These are phyloP conservation scores for Emergomyces africanus DNA, from an alignment of 2,329 filamentous ascomycete genomes.

Conservation along the genomic window DNA sequence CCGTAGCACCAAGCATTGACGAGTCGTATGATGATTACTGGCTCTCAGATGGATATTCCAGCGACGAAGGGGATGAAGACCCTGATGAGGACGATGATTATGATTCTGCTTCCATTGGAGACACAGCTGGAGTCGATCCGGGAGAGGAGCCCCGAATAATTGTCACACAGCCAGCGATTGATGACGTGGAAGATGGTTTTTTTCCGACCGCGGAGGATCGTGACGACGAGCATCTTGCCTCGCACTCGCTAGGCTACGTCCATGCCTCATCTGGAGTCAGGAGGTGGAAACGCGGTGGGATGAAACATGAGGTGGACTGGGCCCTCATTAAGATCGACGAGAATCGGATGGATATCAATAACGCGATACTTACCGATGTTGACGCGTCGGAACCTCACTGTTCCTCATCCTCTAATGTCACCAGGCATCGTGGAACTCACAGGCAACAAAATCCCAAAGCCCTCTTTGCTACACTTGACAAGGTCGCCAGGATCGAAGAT, in stretches of 20 bases:
- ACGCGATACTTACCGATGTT: slow-evolving; percentile 41
- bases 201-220: slow-evolving; percentile 67
- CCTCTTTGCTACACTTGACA: slow-evolving; percentile 39
- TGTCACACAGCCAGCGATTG: slow-evolving; percentile 82
- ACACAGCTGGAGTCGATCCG: slow-evolving; percentile 64
- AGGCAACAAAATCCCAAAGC: slow-evolving; percentile 16
- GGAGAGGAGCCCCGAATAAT: slow-evolving; percentile 65
- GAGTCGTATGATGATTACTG: slow-evolving; percentile 30
- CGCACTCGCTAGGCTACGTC: slow-evolving; percentile 67
- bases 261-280: slow-evolving; percentile 85
- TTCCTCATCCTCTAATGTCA: slow-evolving; percentile 19
- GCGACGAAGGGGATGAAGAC: slow-evolving; percentile 40
- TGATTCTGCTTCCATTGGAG: slow-evolving; percentile 49
- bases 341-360: slow-evolving; percentile 57
- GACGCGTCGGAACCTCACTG: neutral
- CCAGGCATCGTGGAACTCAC: slow-evolving; percentile 33
- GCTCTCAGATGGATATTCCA: slow-evolving; percentile 35
- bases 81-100: slow-evolving; percentile 41
- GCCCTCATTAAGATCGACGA: slow-evolving; percentile 71
- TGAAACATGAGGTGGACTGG: slow-evolving; percentile 92
- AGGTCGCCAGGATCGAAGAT: slow-evolving; percentile 39
- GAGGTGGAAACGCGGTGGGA: slow-evolving; percentile 54
- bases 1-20: slow-evolving; percentile 24
- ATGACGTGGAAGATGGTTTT: slow-evolving; percentile 73
- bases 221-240: slow-evolving; percentile 68